Evolutionary conservation across 768 basidiomycete genomes (phyloP).

Genomic region (Udeniomyces megalosporus): DNA sequence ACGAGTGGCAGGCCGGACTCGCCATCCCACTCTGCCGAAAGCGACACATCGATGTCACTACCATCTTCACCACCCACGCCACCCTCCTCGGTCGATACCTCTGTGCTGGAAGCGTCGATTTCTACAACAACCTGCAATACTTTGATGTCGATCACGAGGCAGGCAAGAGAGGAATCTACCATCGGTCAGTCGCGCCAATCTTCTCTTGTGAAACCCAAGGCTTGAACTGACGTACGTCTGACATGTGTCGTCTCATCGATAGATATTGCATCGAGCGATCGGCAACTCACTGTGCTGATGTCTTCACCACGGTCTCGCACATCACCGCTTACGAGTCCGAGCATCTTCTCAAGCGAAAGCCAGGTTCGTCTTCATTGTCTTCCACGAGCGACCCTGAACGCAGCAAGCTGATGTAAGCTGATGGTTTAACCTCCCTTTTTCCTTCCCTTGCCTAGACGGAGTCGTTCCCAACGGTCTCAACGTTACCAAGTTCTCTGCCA

Average conservation of each 20-base stretch:
- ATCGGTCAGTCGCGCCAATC: conserved; percentile 33
- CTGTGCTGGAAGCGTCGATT: conserved; percentile 94
- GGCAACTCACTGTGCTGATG: conserved; percentile 86
- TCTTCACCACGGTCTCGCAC: conserved; percentile 94
- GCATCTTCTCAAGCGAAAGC: conserved; percentile 91
- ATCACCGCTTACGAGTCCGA: conserved; percentile 97
- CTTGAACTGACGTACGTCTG: not conserved
- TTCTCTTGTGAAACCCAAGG: not conserved
- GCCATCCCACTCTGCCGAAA: conserved; percentile 83
- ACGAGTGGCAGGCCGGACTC: conserved; percentile 98
- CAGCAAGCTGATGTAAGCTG: too few species aligned
- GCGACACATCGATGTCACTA: conserved; percentile 93
- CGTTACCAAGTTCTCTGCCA: conserved; percentile 96
- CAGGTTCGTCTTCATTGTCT: conserved; percentile 27
- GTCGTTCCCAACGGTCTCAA: conserved; percentile 95
- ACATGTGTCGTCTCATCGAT: not conserved
- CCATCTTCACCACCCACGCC: conserved; percentile 41
- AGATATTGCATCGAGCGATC: conserved; percentile 91
- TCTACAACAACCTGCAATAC: conserved; percentile 98
- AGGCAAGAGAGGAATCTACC: conserved; percentile 96
- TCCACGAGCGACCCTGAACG: too few species aligned
- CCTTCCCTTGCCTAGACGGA: conserved; percentile 43
- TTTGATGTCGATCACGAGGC: conserved; percentile 99
- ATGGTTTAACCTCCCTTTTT: conserved; percentile 18
- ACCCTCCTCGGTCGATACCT: conserved; percentile 96